Conservation (phyloP, 169 alveolate genomes). For the Eimeria maxima region DNA sequence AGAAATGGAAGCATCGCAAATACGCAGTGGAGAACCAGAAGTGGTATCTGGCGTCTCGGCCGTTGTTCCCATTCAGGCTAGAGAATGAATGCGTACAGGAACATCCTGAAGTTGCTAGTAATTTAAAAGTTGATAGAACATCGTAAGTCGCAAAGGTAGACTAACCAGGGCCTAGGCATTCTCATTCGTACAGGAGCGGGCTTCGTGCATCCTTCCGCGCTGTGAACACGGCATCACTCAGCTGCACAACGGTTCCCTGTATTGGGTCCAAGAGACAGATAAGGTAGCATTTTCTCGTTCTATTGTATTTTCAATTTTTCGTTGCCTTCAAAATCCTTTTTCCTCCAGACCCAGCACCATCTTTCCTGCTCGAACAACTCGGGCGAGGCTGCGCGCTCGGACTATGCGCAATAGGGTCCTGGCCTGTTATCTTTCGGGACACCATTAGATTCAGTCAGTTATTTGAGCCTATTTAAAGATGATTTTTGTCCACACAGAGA, state of each 20-base stretch:
- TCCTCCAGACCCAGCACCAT: neutral
- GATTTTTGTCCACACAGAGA: neutral
- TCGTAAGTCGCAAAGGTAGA: neutral
- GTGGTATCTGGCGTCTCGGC: conserved; percentile 3
- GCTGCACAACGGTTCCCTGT: neutral
- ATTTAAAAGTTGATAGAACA: neutral
- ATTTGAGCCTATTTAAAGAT: neutral
- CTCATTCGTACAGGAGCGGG: neutral
- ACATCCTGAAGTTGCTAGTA: neutral
- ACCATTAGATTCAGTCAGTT: neutral
- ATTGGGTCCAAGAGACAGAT: neutral
- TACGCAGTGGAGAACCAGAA: neutral
- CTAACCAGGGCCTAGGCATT: neutral
- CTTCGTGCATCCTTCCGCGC: neutral
- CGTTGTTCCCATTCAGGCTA: neutral
- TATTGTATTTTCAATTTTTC: neutral
- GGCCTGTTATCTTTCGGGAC: neutral
- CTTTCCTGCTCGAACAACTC: neutral
- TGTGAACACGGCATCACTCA: conserved; percentile 4
- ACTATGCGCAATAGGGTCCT: neutral
- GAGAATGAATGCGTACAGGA: neutral
- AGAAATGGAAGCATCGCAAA: conserved; percentile 4
- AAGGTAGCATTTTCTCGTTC: neutral
- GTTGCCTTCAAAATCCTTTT: neutral
- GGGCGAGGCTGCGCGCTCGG: neutral